A percentile compares a stretch with the other conserved stretches of the same genome.
These are phyloP conservation scores for Halophytophthora polymorphica DNA, from an alignment of 352 stramenopile genomes.

Conservation along the genomic window DNA sequence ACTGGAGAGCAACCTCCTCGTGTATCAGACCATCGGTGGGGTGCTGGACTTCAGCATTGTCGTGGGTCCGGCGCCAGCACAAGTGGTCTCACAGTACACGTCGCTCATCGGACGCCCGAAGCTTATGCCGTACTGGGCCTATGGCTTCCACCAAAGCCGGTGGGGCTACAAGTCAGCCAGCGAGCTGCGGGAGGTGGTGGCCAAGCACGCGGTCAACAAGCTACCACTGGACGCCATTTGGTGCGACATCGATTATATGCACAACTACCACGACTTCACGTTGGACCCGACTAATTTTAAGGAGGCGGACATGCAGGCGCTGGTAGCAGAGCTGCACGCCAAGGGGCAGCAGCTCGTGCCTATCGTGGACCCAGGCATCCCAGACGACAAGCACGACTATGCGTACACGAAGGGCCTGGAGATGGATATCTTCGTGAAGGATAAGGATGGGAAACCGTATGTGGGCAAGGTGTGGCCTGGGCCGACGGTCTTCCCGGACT, in stretches of 20 bases:
- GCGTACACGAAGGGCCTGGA: constrained; percentile 53
- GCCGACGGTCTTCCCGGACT: constrained; percentile 78
- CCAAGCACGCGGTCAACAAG: constrained; percentile 33
- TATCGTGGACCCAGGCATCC: constrained; percentile 85
- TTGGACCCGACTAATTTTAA: constrained; percentile 50
- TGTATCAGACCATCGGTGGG: constrained; percentile 54
- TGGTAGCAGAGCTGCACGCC: constrained; percentile 53
- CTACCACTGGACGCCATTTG: constrained; percentile 58
- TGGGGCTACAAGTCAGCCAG: constrained; percentile 36
- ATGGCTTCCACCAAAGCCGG: constrained; percentile 69
- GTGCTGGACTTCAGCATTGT: constrained; percentile 66
- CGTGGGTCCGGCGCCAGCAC: constrained; percentile 30
- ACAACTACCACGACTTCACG: constrained; percentile 62
- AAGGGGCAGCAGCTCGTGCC: constrained; percentile 63
- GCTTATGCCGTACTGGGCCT: constrained; percentile 66
- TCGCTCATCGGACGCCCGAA: constrained; percentile 48
- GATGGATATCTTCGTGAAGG: constrained; percentile 79
- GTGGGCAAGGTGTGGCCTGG: constrained; percentile 81
- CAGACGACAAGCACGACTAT: constrained; percentile 41
- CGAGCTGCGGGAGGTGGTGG: constrained; percentile 34
- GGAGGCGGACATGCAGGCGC: constrained; percentile 20
- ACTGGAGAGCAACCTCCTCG: constrained; percentile 31
- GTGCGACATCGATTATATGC: constrained; percentile 70
- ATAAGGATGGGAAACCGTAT: constrained; percentile 55
- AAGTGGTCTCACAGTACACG: constrained; percentile 58